These are phyloP conservation scores for Strigomonas culicis DNA, from an alignment of 208 protist genomes.

Conservation along the genomic window DNA sequence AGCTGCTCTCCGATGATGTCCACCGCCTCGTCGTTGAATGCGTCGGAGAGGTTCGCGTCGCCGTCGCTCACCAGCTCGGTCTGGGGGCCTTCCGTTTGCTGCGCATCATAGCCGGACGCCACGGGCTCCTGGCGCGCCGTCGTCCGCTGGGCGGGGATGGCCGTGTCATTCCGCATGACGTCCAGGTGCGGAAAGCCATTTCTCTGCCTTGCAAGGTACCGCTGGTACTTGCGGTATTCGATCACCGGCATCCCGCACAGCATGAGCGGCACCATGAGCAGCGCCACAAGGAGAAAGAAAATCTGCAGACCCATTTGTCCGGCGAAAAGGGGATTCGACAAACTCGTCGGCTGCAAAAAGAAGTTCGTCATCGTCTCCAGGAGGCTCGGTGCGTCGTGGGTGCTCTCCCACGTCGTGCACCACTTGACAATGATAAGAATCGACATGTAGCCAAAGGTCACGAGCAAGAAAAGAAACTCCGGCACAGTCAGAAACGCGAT, in stretches of 20 bases:
- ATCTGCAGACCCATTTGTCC: constrained; percentile 67
- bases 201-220: not conserved
- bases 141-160: not conserved
- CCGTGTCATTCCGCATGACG: not conserved
- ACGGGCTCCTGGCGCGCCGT: too few relatives aligned
- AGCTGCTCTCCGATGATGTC: constrained; percentile 4
- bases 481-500: constrained; percentile 94
- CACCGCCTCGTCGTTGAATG: not conserved
- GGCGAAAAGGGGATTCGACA: constrained; percentile 30
- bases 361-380: constrained; percentile 94
- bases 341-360: constrained; percentile 73
- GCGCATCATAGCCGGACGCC: too few relatives aligned
- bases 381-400: constrained; percentile 67
- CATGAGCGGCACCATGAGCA: constrained; percentile 86
- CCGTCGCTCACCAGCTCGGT: constrained; percentile 3
- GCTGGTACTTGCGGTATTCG: constrained; percentile 20
- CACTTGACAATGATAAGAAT: constrained; percentile 98
- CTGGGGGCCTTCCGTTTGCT: not conserved
- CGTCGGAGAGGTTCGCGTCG: constrained; percentile 1
- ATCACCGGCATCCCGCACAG: constrained; percentile 82
- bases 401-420: constrained; percentile 54
- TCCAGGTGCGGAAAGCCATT: too few relatives aligned
- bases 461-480: constrained; percentile 95
- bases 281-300: constrained; percentile 64
- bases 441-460: constrained; percentile 96